phyloP scores from a whole-genome alignment of 2,329 filamentous ascomycete species.

The Neofusicoccum umdonicola region DNA sequence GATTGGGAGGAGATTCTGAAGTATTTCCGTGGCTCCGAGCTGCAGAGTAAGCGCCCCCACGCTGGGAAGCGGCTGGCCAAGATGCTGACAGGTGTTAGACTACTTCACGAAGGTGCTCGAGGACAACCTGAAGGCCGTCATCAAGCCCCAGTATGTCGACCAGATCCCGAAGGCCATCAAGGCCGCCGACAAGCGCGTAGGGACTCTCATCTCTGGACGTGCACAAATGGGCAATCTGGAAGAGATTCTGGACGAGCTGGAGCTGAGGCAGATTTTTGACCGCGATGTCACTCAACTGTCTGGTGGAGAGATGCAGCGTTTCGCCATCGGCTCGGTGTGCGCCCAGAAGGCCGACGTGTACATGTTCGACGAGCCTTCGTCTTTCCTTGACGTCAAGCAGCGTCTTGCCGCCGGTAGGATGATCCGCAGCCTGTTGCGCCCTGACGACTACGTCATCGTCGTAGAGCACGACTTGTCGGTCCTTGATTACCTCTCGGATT shows the following conservation, averaged over 20 bases:
- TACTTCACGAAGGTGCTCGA: slow-evolving; percentile 99
- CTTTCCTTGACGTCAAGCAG: slow-evolving; percentile 99
- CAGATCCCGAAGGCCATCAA: slow-evolving; percentile 94
- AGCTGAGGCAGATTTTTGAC: slow-evolving; percentile 85
- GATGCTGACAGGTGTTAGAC: slow-evolving; percentile 54
- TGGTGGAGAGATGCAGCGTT: slow-evolving; percentile 96
- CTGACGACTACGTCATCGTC: slow-evolving; percentile 94
- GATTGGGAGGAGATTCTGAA: slow-evolving; percentile 99
- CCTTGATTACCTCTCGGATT: slow-evolving; percentile 97
- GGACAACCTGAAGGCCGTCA: slow-evolving; percentile 94
- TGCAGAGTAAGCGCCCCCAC: slow-evolving; percentile 70
- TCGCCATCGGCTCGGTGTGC: slow-evolving; percentile 92
- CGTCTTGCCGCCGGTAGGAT: slow-evolving; percentile 88
- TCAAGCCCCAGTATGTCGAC: slow-evolving; percentile 99
- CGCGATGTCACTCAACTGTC: slow-evolving; percentile 88
- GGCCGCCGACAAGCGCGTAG: slow-evolving; percentile 75
- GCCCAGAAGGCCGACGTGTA: slow-evolving; percentile 92
- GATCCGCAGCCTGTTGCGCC: slow-evolving; percentile 84
- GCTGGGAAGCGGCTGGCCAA: background rate
- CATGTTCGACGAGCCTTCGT: slow-evolving; percentile 99
- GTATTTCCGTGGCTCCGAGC: slow-evolving; percentile 94
- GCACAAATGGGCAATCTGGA: slow-evolving; percentile 75
- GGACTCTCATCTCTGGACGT: slow-evolving; percentile 72
- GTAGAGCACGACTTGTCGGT: slow-evolving; percentile 99
- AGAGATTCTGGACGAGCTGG: slow-evolving; percentile 78